phyloP scores from a whole-genome alignment of 2,329 filamentous ascomycete species.

The Aspergillus alliaceus region DNA sequence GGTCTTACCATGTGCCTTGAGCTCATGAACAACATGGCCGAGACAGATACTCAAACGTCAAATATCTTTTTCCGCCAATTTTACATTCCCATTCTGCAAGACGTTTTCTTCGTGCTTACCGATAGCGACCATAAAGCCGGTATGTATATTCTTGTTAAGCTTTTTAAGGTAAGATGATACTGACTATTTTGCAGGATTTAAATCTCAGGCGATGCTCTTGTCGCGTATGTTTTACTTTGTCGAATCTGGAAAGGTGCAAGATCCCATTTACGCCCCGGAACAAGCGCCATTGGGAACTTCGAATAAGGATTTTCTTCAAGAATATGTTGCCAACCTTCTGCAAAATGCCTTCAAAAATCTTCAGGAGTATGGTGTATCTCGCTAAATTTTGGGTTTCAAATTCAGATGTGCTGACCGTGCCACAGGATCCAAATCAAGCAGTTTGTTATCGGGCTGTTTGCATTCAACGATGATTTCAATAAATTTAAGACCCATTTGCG shows the following conservation, averaged over 20 bases:
- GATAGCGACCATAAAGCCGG: constrained; percentile 97
- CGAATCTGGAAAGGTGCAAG: constrained; percentile 84
- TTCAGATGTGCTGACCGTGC: constrained; percentile 35
- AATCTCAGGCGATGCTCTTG: constrained; percentile 90
- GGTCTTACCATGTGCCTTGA: constrained; percentile 98
- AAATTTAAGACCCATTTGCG: constrained; percentile 95
- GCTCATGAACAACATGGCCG: constrained; percentile 95
- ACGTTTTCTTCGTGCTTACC: constrained; percentile 97
- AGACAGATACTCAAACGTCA: constrained; percentile 80
- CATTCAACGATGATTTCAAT: constrained; percentile 81
- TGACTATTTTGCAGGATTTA: constrained; percentile 63
- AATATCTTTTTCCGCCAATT: constrained; percentile 98
- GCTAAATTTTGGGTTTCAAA: neutral
- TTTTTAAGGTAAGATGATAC: neutral
- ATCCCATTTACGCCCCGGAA: constrained; percentile 82
- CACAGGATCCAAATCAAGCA: constrained; percentile 76
- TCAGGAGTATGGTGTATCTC: constrained; percentile 64
- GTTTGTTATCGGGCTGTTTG: constrained; percentile 89
- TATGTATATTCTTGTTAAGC: constrained; percentile 26
- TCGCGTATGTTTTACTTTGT: constrained; percentile 97
- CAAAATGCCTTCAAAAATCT: constrained; percentile 92
- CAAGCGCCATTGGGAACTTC: constrained; percentile 79
- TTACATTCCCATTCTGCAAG: constrained; percentile 91
- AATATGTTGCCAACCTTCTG: constrained; percentile 81
- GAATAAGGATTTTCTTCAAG: constrained; percentile 87